These are phyloP conservation scores for Fonsecaea monophora DNA, from an alignment of 2,329 filamentous ascomycete genomes.

Conservation along the genomic window DNA sequence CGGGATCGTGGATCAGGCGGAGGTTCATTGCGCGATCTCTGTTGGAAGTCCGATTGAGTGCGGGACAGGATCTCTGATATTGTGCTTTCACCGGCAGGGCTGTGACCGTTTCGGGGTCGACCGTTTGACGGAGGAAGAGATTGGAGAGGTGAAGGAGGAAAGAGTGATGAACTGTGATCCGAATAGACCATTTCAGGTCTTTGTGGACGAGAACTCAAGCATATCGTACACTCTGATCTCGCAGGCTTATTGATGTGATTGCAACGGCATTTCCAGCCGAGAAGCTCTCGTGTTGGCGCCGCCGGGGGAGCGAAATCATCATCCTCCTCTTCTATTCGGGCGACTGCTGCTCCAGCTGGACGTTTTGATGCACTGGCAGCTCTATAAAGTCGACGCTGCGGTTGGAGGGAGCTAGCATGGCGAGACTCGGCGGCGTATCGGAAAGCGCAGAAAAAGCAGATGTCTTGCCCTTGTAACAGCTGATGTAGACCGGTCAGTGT, in stretches of 20 bases:
- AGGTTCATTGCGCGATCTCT: background rate
- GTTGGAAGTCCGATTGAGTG: constrained; percentile 52
- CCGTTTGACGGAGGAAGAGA: background rate
- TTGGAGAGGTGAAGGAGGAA: constrained; percentile 8
- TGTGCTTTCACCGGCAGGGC: constrained; percentile 42
- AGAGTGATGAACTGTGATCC: constrained; percentile 6
- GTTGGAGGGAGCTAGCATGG: constrained; percentile 35
- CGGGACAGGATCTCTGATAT: constrained; percentile 59
- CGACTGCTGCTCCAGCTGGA: constrained; percentile 42
- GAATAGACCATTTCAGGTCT: constrained; percentile 27
- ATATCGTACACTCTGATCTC: constrained; percentile 42
- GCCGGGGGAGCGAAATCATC: constrained; percentile 33
- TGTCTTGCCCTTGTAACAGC: constrained; percentile 48
- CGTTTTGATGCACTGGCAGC: constrained; percentile 42
- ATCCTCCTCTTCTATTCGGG: constrained; percentile 37
- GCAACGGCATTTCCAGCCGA: constrained; percentile 33
- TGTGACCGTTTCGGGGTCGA: background rate
- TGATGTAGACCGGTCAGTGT: constrained; percentile 31
- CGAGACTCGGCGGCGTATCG: constrained; percentile 39
- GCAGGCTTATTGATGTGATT: constrained; percentile 32
- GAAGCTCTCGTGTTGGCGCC: constrained; percentile 22
- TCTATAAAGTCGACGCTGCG: constrained; percentile 46
- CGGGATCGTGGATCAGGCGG: background rate
- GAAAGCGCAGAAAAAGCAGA: constrained; percentile 49
- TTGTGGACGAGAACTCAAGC: constrained; percentile 41